A percentile compares a stretch with the other conserved stretches of the same genome.
Evolutionary conservation across 768 basidiomycete genomes (phyloP).

Genomic region (Amanita rubescens): DNA sequence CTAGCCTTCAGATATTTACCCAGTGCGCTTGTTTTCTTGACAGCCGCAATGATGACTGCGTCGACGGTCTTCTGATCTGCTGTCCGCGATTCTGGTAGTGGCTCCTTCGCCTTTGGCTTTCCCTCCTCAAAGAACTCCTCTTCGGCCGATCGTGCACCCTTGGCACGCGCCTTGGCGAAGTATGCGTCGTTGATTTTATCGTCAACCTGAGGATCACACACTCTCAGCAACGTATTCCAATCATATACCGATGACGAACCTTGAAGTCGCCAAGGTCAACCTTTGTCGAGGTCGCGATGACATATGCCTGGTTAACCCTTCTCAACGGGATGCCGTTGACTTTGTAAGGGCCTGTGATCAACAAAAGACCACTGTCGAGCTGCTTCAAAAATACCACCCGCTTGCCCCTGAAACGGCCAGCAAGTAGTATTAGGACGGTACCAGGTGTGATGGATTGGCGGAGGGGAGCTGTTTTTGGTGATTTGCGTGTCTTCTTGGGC

Average conservation of each 20-base stretch:
- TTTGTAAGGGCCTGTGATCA: constrained; percentile 97
- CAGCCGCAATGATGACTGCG: constrained; percentile 66
- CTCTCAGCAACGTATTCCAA: constrained; percentile 3
- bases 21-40: constrained; percentile 89
- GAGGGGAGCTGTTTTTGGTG: constrained; percentile 67
- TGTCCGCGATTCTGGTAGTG: constrained; percentile 81
- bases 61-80: constrained; percentile 89
- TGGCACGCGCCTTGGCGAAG: constrained; percentile 75
- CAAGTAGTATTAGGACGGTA: constrained; percentile 91
- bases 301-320: constrained; percentile 98
- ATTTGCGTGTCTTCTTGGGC: constrained; percentile 91
- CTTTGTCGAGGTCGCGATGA: constrained; percentile 96
- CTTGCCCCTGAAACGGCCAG: constrained; percentile 97
- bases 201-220: constrained; percentile 47
- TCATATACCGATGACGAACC: constrained; percentile 36
- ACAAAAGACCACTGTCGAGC: constrained; percentile 81
- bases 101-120: constrained; percentile 83
- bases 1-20: constrained; percentile 88
- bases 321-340: constrained; percentile 97
- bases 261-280: constrained; percentile 70
- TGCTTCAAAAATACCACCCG: constrained; percentile 98
- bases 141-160: constrained; percentile 77
- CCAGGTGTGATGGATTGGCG: constrained; percentile 90
- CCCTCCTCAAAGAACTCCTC: constrained; percentile 96
- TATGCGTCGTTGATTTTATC: constrained; percentile 92